These are phyloP conservation scores for Prunus padus DNA, from an alignment of 306 rosid species.

Conservation along the genomic window DNA sequence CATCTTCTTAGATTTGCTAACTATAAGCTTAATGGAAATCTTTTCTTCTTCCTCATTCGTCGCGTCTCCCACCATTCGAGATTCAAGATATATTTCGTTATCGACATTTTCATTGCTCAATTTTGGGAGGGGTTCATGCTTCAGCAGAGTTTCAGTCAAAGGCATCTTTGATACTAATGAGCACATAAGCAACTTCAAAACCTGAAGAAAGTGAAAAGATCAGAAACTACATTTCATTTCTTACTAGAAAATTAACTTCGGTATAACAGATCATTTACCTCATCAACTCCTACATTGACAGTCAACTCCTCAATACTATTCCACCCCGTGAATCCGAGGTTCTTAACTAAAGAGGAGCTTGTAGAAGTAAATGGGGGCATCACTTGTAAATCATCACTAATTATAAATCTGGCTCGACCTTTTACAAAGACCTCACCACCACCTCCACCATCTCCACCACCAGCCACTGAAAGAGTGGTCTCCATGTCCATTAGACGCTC, in stretches of 20 bases:
- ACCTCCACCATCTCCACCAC: not conserved
- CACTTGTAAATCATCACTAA: slow-evolving; percentile 6
- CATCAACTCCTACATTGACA: not conserved
- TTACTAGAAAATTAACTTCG: no score
- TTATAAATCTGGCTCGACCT: not conserved
- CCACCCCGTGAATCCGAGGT: not conserved
- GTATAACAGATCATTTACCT: not conserved
- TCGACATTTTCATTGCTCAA: not conserved
- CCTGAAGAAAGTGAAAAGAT: slow-evolving; percentile 1
- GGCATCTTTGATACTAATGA: slow-evolving; percentile 14
- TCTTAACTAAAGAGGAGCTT: not conserved
- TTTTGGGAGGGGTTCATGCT: not conserved
- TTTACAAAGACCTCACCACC: not conserved
- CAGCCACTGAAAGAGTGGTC: not conserved
- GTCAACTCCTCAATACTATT: not conserved
- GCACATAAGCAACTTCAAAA: not conserved
- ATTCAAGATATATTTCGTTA: not conserved
- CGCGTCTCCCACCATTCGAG: not conserved
- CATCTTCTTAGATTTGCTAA: slow-evolving; percentile 15
- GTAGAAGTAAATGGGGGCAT: not conserved
- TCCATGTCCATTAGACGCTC: not conserved
- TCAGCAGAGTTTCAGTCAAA: slow-evolving; percentile 12
- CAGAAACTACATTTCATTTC: not conserved
- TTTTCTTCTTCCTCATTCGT: not conserved
- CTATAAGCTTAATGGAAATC: not conserved